Conservation (phyloP, 1,284 basidiomycete species). For the Thecaphora thlaspeos region DNA sequence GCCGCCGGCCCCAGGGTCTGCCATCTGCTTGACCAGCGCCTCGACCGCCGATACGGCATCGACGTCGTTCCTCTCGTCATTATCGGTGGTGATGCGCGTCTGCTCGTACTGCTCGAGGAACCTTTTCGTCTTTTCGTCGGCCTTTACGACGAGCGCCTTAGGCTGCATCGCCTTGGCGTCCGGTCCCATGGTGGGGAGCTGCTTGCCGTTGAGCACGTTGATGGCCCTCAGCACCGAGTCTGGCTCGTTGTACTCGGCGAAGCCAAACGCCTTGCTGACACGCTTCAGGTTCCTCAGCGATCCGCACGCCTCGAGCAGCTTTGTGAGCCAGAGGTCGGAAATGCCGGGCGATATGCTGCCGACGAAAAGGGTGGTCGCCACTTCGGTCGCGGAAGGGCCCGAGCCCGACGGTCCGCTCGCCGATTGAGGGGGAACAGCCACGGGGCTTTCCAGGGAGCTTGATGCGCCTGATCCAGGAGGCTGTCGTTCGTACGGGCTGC, state of each 20-base stretch:
- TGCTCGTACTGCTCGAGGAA: slow-evolving; percentile 81
- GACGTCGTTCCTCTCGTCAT: slow-evolving; percentile 30
- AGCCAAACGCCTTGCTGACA: slow-evolving; percentile 89
- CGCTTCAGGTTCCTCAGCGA: slow-evolving; percentile 82
- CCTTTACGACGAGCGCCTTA: slow-evolving; percentile 75
- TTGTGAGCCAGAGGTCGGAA: slow-evolving; percentile 72
- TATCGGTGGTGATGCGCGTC: slow-evolving; percentile 74
- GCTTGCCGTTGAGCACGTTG: slow-evolving; percentile 74
- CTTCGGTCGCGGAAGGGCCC: slow-evolving; percentile 33
- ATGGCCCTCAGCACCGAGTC: slow-evolving; percentile 81
- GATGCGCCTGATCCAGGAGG: too few relatives aligned
- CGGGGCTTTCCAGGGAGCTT: background rate
- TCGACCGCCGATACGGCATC: slow-evolving; percentile 64
- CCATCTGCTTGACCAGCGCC: slow-evolving; percentile 53
- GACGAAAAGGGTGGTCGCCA: slow-evolving; percentile 72
- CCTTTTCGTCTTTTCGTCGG: slow-evolving; percentile 84
- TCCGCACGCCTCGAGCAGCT: slow-evolving; percentile 82
- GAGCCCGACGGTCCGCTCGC: slow-evolving; percentile 1
- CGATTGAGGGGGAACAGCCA: background rate
- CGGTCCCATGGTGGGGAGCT: slow-evolving; percentile 63
- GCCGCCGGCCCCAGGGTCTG: slow-evolving; percentile 65
- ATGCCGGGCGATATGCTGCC: slow-evolving; percentile 94
- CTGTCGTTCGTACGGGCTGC: background rate
- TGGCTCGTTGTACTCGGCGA: slow-evolving; percentile 86
- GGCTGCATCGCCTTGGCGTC: slow-evolving; percentile 23